Evolutionary conservation across 768 basidiomycete genomes (phyloP).

Genomic region (Lactifluus subvellereus): DNA sequence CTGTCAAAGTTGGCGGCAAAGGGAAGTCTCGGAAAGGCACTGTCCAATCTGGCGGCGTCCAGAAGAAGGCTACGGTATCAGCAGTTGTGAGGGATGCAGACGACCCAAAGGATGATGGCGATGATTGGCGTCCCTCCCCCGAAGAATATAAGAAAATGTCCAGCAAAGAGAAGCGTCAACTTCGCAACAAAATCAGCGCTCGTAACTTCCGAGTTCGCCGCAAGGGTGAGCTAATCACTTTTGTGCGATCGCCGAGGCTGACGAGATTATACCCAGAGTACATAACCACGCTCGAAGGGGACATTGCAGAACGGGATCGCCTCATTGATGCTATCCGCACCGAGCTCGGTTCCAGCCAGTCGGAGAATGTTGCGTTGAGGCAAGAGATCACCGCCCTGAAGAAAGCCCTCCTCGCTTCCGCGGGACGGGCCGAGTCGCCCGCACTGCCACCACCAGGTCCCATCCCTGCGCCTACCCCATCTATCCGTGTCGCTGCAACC

Average conservation of each 20-base stretch:
- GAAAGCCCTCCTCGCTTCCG: slow-evolving; percentile 65
- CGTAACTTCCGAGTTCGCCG: slow-evolving; percentile 91
- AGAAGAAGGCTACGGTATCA: slow-evolving; percentile 45
- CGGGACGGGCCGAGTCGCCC: slow-evolving; percentile 39
- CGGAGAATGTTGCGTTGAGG: slow-evolving; percentile 77
- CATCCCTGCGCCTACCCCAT: slow-evolving; percentile 27
- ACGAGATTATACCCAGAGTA: slow-evolving; percentile 54
- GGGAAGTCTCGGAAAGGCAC: slow-evolving; percentile 63
- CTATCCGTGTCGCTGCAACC: slow-evolving; percentile 25
- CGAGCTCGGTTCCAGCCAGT: slow-evolving; percentile 72
- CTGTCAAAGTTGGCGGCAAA: slow-evolving; percentile 37
- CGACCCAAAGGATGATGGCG: slow-evolving; percentile 51
- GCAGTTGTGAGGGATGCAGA: slow-evolving; percentile 38
- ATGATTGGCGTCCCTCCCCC: slow-evolving; percentile 81
- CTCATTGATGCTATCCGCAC: slow-evolving; percentile 83
- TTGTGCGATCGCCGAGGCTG: neutral
- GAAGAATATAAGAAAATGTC: slow-evolving; percentile 96
- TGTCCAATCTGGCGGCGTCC: slow-evolving; percentile 67
- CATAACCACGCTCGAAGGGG: slow-evolving; percentile 89
- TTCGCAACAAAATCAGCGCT: slow-evolving; percentile 95
- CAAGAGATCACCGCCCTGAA: slow-evolving; percentile 73
- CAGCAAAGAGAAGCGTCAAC: slow-evolving; percentile 92
- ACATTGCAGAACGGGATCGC: slow-evolving; percentile 87
- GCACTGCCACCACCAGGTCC: slow-evolving; percentile 44
- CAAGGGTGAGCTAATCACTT: slow-evolving; percentile 55